These are phyloP conservation scores for Lentinula boryana DNA, from an alignment of 768 basidiomycete species.

Conservation along the genomic window DNA sequence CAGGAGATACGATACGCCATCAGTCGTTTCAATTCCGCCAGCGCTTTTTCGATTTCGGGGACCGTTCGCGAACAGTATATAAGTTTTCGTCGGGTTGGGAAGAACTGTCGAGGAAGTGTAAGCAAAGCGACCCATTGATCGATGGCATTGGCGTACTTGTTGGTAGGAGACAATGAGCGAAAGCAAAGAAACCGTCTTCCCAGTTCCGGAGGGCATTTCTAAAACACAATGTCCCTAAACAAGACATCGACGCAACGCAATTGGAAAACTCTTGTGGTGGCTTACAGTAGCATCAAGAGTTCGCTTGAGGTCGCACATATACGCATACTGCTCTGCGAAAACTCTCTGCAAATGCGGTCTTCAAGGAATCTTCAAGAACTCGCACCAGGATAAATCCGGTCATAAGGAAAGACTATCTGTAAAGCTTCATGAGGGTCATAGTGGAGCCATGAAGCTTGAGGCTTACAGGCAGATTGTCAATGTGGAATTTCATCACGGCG, in stretches of 20 bases:
- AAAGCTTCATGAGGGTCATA: background rate
- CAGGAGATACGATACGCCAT: slow-evolving; percentile 79
- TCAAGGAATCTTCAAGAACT: slow-evolving; percentile 6
- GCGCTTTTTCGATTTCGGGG: slow-evolving; percentile 97
- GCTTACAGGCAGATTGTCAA: slow-evolving; percentile 73
- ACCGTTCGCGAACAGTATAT: slow-evolving; percentile 99
- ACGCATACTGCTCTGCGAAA: slow-evolving; percentile 88
- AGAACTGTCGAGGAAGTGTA: slow-evolving; percentile 52
- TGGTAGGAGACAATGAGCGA: slow-evolving; percentile 98
- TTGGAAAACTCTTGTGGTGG: background rate
- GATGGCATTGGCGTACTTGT: slow-evolving; percentile 47
- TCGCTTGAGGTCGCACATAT: slow-evolving; percentile 98
- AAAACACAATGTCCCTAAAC: slow-evolving; percentile 95
- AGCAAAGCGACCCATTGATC: background rate
- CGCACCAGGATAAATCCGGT: slow-evolving; percentile 90
- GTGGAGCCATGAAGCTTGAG: background rate
- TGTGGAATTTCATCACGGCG: slow-evolving; percentile 67
- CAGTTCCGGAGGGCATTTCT: slow-evolving; percentile 99
- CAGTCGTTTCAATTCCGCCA: slow-evolving; percentile 89
- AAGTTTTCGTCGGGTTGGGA: slow-evolving; percentile 87
- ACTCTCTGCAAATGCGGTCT: background rate
- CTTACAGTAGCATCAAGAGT: slow-evolving; percentile 89
- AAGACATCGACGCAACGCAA: background rate
- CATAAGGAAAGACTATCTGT: slow-evolving; percentile 88
- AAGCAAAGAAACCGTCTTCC: slow-evolving; percentile 94